Evolutionary conservation across 768 basidiomycete species (phyloP), one percentile per base, ranked within the genome.

Genomic region (Boletus speciosus): DNA sequence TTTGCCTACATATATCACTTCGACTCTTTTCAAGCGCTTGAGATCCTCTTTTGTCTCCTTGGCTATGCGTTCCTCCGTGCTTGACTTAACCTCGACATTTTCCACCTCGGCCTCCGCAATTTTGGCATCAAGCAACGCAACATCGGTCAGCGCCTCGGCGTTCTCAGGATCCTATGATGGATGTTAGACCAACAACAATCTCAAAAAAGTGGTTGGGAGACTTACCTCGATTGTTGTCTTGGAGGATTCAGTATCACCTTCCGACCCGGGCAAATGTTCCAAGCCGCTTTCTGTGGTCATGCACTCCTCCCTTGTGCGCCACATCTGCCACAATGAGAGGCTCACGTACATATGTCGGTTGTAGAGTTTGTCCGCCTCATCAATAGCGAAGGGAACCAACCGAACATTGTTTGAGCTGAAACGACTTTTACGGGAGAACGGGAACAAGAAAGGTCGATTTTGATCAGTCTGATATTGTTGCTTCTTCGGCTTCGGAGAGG

Each of bases 381-480:
- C 93, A 55, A 99, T 93, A 5, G 94, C 93, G 68, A 88, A 94
- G 2, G 97, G 97, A 4, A 98, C 91, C n/a, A 90, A 75, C 39
- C 82, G 80, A 23, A 76, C 77, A 54, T 84, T 80, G 47, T 81
- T 79, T 43, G 66, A 54, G 29, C 81, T 75, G 49, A 76, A 76
- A 51, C 71, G 76, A 46, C 71, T 78, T 38, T 57, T 72, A n/a
- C 84, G 81, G 6, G 93, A 91, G 68, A 97, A 99, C 0, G 97
- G 97, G 69, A 99, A 95, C 56, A 98, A 74, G 69, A 98, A 99
- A 1, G 97, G 96, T 12, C 90, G 80, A 43, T 75, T 84, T 67
- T 95, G 97, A 71, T 99, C 97, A 0, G 97, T 99, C 67, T 98
- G 97, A 69, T 93, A 99, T 67, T 96, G 93, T 67, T 96, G 96